Evolutionary conservation across 768 basidiomycete species (phyloP), one percentile per base, ranked within the genome.

Genomic region (Clavaria fumosa): DNA sequence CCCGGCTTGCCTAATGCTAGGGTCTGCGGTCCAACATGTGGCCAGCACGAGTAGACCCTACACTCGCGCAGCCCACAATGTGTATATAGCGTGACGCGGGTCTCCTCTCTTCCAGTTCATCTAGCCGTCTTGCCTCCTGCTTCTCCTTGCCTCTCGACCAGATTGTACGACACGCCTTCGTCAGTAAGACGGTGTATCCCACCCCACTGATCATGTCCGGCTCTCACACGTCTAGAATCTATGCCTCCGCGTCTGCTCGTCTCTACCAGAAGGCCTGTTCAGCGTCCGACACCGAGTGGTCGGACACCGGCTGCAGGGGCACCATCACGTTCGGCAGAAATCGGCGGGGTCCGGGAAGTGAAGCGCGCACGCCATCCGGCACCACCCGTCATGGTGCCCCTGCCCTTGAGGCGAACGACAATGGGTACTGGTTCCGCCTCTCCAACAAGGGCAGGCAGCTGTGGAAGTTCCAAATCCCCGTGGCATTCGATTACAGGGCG

Each of bases 391-490:
- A 44, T 24, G 47, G 43, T 15, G 31, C 44, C n/a, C 50, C 28
- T 12, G 31, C n/a, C n/a, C n/a, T n/a, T n/a, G n/a, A n/a, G n/a
- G n/a, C n/a, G n/a, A n/a, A 20, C 7, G 36, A 45, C 10, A 50
- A 52, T 35, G 56, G 51, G 35, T 63, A 68, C 46, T 79, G 77
- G 76, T 78, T 80, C 53, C 65, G 74, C 33, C 67, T 80, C 33
- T 57, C 74, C 27, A 75, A 77, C 41, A 55, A 66, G 39, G 64
- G 66, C 22, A 72, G 70, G 50, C 66, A 73, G 26, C 63, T 76
- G 7, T 82, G 79, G 79, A 64, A 69, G 53, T 78, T 80, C 58
- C 68, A 68, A 43, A 61, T 80, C 38, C 71, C 72, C 1, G 58
- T 60, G 31, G 58, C 60, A 33, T 68, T 78, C 47, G 67, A 75